phyloP scores from a whole-genome alignment of 495 filamentous ascomycete genomes.

The Bombardia bombarda region DNA sequence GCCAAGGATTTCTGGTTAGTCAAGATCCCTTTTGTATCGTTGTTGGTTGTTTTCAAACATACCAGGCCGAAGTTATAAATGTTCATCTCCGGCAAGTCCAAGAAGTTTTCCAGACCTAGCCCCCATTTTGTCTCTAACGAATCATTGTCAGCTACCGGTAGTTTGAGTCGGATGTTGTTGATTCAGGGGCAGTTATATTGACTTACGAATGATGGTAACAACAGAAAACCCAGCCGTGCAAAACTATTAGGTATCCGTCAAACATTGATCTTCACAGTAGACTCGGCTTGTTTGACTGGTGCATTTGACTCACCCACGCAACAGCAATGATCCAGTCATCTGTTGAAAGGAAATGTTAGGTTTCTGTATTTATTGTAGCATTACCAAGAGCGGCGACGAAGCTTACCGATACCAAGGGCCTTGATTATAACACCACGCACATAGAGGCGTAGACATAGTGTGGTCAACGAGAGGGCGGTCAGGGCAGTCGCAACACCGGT shows the following conservation, averaged over 20 bases:
- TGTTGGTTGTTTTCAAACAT: background rate
- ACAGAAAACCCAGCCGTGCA: conserved; percentile 19
- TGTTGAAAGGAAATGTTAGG: conserved; percentile 5
- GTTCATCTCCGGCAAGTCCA: conserved; percentile 26
- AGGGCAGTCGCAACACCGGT: conserved; percentile 23
- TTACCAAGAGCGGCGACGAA: background rate
- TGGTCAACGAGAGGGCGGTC: conserved; percentile 25
- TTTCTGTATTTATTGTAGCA: background rate
- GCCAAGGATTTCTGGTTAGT: conserved; percentile 1
- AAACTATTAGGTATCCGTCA: no score
- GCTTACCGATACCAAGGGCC: conserved; percentile 24
- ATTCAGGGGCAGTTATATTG: background rate
- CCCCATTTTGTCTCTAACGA: conserved; percentile 35
- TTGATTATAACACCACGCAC: conserved; percentile 27
- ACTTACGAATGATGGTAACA: conserved; percentile 23
- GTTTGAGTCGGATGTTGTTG: background rate
- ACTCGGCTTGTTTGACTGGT: no score
- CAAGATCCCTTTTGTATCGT: background rate
- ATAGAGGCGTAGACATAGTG: conserved; percentile 28
- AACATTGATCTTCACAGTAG: no score
- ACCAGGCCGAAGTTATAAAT: conserved; percentile 32
- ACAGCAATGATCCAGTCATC: conserved; percentile 33
- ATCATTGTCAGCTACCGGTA: background rate
- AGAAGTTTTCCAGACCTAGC: conserved; percentile 22
- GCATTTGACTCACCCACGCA: conserved; percentile 24